Conservation (phyloP, 2,329 filamentous ascomycete species). For the Cordyceps tenuipes region DNA sequence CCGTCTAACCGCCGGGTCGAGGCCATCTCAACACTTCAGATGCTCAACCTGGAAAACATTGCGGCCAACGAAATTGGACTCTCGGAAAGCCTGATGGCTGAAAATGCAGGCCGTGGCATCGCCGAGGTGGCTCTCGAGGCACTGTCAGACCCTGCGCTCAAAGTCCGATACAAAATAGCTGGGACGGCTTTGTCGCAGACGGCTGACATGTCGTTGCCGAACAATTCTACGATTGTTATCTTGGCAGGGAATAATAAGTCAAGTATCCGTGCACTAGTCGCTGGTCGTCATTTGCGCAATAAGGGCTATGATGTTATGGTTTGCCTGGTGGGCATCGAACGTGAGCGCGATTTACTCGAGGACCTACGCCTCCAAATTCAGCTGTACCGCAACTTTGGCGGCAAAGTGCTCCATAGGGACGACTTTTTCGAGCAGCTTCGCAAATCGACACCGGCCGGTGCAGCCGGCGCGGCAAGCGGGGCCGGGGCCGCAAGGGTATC, state of each 20-base stretch:
- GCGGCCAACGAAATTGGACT: conserved; percentile 81
- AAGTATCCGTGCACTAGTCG: conserved; percentile 75
- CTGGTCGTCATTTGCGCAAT: conserved; percentile 78
- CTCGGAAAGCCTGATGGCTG: conserved; percentile 81
- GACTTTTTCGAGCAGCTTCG: conserved; percentile 54
- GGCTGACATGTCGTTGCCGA: conserved; percentile 20
- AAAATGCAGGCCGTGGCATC: conserved; percentile 83
- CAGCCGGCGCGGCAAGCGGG: conserved; percentile 25
- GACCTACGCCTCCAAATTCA: conserved; percentile 73
- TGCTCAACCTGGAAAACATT: conserved; percentile 87
- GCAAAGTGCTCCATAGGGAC: conserved; percentile 55
- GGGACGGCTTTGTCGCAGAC: conserved; percentile 26
- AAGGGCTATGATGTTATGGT: conserved; percentile 74
- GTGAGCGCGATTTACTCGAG: conserved; percentile 71
- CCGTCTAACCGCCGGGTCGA: conserved; percentile 51
- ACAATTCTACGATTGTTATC: conserved; percentile 50
- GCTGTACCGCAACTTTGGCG: conserved; percentile 76
- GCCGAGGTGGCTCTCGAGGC: conserved; percentile 72
- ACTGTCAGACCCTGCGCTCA: conserved; percentile 54
- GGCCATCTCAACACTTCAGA: conserved; percentile 65
- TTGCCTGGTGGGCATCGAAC: conserved; percentile 77
- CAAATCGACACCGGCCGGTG: conserved; percentile 30
- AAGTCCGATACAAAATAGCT: conserved; percentile 39
- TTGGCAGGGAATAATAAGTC: conserved; percentile 95
- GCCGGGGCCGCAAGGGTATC: conserved; percentile 44